Percentiles rank a stretch among this genome's conserved stretches.
Conservation (phyloP, 2,329 filamentous ascomycete species). For the Pyrenophora seminiperda region DNA sequence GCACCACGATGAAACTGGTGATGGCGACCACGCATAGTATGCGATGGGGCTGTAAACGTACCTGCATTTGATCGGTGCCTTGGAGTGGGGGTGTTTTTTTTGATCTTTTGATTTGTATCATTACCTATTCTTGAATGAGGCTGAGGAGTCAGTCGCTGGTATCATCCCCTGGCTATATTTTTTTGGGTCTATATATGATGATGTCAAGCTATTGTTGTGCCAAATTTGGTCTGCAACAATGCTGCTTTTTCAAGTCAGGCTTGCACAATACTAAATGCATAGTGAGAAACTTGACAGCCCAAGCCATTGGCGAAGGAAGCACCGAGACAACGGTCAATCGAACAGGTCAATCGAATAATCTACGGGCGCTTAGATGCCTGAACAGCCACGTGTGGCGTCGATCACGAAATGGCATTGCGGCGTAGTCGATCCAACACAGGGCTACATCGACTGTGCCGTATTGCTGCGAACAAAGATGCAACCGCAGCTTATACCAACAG, state of each 20-base stretch:
- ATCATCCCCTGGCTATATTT: not conserved
- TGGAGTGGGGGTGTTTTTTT: not conserved
- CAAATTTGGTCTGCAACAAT: not conserved
- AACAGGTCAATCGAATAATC: not conserved
- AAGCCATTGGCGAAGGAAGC: too few relatives aligned
- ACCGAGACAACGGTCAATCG: not conserved
- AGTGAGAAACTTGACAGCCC: too few relatives aligned
- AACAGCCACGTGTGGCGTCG: conserved; percentile 8
- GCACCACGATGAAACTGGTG: conserved; percentile 39
- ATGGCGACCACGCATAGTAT: conserved; percentile 34
- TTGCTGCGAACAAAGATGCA: not conserved
- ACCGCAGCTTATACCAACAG: conserved; percentile 3
- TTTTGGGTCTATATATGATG: too few relatives aligned
- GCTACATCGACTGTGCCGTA: not conserved
- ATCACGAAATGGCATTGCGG: conserved; percentile 1
- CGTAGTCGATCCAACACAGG: conserved; percentile 1
- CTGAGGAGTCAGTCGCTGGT: conserved; percentile 1
- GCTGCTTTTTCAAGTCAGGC: not conserved
- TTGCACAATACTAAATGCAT: too few relatives aligned
- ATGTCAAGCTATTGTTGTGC: too few relatives aligned
- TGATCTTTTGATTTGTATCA: conserved; percentile 8
- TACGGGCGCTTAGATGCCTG: conserved; percentile 8
- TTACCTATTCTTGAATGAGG: conserved; percentile 8
- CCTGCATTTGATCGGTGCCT: not conserved
- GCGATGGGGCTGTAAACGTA: conserved; percentile 2